phyloP scores from a whole-genome alignment of 768 basidiomycete genomes.

The Tylopilus subfusipes region DNA sequence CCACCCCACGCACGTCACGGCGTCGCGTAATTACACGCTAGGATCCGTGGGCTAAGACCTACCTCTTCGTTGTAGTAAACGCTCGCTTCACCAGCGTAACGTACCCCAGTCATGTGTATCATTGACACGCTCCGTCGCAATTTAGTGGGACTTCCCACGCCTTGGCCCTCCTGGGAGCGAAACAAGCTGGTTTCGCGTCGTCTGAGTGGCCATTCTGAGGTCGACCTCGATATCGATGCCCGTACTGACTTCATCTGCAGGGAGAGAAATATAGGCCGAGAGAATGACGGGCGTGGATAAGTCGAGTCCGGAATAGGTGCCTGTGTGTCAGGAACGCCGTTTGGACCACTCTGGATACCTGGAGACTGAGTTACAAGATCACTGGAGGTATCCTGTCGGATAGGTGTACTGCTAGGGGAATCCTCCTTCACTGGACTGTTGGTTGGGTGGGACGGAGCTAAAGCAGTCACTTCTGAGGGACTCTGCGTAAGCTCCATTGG shows the following conservation, averaged over 20 bases:
- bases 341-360: background rate
- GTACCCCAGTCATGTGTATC: slow-evolving; percentile 11
- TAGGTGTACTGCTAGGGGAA: background rate
- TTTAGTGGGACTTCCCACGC: slow-evolving; percentile 21
- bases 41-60: slow-evolving; percentile 12
- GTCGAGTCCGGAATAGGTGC: background rate
- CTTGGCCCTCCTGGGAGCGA: slow-evolving; percentile 11
- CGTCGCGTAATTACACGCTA: background rate
- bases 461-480: slow-evolving; percentile 8
- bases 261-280: slow-evolving; percentile 13
- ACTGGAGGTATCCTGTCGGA: slow-evolving; percentile 2
- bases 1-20: background rate
- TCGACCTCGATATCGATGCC: slow-evolving; percentile 11
- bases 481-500: slow-evolving; percentile 7
- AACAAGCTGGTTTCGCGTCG: background rate
- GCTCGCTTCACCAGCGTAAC: slow-evolving; percentile 57
- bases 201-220: slow-evolving; percentile 10
- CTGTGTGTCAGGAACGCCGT: background rate
- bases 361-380: background rate
- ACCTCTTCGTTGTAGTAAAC: slow-evolving; percentile 56
- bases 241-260: slow-evolving; percentile 16
- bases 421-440: slow-evolving; percentile 7
- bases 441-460: background rate
- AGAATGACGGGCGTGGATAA: slow-evolving; percentile 4
- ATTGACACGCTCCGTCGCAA: slow-evolving; percentile 13